These are phyloP conservation scores for Cladobotryum protrusum DNA, from an alignment of 2,329 filamentous ascomycete species.

Conservation along the genomic window DNA sequence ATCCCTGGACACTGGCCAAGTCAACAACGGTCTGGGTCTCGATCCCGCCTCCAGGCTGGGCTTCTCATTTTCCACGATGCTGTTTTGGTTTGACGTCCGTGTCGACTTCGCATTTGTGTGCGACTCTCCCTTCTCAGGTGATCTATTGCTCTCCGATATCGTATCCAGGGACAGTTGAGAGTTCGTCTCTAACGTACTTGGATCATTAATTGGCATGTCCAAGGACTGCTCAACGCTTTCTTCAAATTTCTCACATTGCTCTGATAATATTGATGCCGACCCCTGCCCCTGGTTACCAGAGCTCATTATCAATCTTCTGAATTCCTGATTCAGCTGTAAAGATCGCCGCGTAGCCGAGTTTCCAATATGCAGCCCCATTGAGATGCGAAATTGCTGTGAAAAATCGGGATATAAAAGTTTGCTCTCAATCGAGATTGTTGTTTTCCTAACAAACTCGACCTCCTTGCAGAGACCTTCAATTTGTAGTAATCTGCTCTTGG, in stretches of 20 bases:
- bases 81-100: neutral
- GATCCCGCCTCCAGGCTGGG: neutral
- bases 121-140: neutral
- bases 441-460: constrained; percentile 22
- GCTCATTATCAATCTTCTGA: constrained; percentile 4
- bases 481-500: constrained; percentile 25
- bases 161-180: neutral
- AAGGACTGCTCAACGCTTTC: neutral
- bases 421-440: constrained; percentile 27
- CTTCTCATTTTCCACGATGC: neutral
- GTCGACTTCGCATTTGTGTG: neutral
- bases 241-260: neutral
- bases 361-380: constrained; percentile 25
- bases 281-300: neutral
- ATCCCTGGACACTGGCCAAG: constrained; percentile 2
- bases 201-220: neutral
- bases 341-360: constrained; percentile 16
- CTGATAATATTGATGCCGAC: neutral
- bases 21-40: neutral
- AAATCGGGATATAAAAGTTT: constrained; percentile 28
- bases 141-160: neutral
- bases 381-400: constrained; percentile 20
- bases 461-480: constrained; percentile 31
- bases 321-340: constrained; percentile 19
- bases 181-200: neutral